These are phyloP conservation scores for Candida awuae DNA, from an alignment of 805 yeast species.

Conservation along the genomic window DNA sequence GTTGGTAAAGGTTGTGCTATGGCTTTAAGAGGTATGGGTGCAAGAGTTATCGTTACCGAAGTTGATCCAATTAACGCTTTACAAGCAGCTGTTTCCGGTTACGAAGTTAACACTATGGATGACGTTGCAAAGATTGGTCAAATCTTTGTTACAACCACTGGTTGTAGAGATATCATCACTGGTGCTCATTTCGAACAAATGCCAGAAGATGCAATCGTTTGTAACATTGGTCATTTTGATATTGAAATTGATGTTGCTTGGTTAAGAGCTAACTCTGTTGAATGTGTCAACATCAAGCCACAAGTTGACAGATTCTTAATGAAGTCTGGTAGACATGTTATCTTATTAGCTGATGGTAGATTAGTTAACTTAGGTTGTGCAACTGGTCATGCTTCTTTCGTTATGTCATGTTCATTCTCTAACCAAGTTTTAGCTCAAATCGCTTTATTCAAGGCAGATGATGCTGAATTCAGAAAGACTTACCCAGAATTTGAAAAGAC, in stretches of 20 bases:
- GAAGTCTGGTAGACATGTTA: constrained; percentile 84
- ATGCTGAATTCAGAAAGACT: constrained; percentile 68
- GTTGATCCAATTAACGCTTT: constrained; percentile 98
- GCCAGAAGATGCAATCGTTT: constrained; percentile 99
- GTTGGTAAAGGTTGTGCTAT: constrained; percentile 99
- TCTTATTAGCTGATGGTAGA: constrained; percentile 98
- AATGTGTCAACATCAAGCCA: constrained; percentile 95
- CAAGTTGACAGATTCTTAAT: constrained; percentile 97
- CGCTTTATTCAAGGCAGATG: constrained; percentile 87
- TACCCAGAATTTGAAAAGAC: constrained; percentile 87
- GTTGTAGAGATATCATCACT: constrained; percentile 96
- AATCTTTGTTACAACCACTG: constrained; percentile 98
- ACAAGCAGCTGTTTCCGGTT: constrained; percentile 99
- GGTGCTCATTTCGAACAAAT: constrained; percentile 77
- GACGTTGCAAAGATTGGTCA: constrained; percentile 91
- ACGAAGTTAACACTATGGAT: constrained; percentile 91
- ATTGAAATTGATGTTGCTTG: constrained; percentile 99
- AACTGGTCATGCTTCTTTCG: constrained; percentile 98
- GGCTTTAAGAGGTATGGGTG: constrained; percentile 99
- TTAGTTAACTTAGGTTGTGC: constrained; percentile 99
- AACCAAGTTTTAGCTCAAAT: constrained; percentile 99
- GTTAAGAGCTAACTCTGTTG: constrained; percentile 90
- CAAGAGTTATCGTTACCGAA: constrained; percentile 95
- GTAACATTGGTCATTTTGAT: constrained; percentile 99
- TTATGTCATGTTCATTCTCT: constrained; percentile 99